Evolutionary conservation across 352 stramenopile genomes (phyloP).

Genomic region (Phytophthora nicotianae): DNA sequence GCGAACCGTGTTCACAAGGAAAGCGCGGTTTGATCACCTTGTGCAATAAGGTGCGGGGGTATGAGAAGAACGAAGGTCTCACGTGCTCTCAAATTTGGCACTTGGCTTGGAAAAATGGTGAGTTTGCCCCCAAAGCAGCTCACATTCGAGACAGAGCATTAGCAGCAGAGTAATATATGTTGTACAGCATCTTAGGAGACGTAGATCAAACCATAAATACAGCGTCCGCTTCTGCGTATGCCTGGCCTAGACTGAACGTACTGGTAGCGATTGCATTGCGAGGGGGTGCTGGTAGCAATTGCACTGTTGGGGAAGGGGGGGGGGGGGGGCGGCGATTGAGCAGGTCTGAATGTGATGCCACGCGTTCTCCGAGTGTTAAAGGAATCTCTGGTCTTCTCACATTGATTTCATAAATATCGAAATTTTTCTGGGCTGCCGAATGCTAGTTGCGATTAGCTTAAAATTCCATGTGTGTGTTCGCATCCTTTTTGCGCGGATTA

Average conservation of each 20-base stretch:
- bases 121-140: constrained; percentile 3
- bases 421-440: background rate
- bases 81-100: constrained; percentile 30
- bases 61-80: background rate
- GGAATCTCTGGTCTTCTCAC: background rate
- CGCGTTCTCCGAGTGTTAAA: no score
- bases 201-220: no score
- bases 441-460: background rate
- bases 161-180: background rate
- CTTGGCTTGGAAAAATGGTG: constrained; percentile 18
- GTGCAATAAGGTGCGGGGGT: constrained; percentile 7
- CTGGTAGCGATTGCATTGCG: no score
- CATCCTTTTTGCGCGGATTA: constrained; percentile 10
- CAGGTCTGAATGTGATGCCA: no score
- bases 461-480: background rate
- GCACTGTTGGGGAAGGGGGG: no score
- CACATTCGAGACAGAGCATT: constrained; percentile 1
- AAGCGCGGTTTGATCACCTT: background rate
- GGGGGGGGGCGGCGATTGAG: no score
- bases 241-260: no score
- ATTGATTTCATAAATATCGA: constrained; percentile 5
- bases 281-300: no score
- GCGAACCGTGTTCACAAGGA: background rate
- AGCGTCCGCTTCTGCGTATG: no score
- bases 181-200: constrained; percentile 4